Evolutionary conservation across 1,284 basidiomycete species (phyloP), one percentile per base, ranked within the genome.

Genomic region (Ceraceosorus guamensis): DNA sequence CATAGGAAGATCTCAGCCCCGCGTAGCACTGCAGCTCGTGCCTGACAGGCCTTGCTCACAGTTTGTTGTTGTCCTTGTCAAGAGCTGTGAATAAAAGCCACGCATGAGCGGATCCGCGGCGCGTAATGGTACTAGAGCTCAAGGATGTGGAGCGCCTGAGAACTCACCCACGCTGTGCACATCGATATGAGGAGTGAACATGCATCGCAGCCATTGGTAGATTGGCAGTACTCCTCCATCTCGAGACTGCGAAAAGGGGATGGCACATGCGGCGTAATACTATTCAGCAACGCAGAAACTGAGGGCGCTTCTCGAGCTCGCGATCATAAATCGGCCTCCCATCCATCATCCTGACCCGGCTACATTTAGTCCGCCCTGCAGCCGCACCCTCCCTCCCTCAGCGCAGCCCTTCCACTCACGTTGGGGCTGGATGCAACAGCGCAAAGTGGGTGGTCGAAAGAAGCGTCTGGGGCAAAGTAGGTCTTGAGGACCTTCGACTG

Each of bases 401-500:
- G n/a, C n/a, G n/a, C n/a, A 44, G 32, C 39, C 5, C 35, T 7
- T 24, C 13, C 1, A 60, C 64, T 50, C 57, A 66, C 64, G 59
- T 64, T 65, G 37, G 62, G 61, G 8, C 59, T 55, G 16, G 64
- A 63, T 6, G 55, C 16, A 6, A 75, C 72, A n/a, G 66, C 57
- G 49, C 67, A 72, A 53, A 76, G 66, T 1, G 65, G 62, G 47
- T 76, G 73, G 53, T 76, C 72, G 49, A 76, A 75, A 24, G 63
- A 63, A 1, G 71, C 71, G 51, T 74, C 68, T 16, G 66, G 63
- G 6, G 65, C 58, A 57, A 67, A 73, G 57, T 72, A 71, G 16
- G 47, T 55, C 48, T 70, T 63, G 48, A 75, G 55, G 45, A 55
- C 56, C 8, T 63, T 62, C 53, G 66, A 66, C 47, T 76, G 73